These are phyloP conservation scores for Globisporangium splendens DNA, from an alignment of 352 stramenopile genomes.

Conservation along the genomic window DNA sequence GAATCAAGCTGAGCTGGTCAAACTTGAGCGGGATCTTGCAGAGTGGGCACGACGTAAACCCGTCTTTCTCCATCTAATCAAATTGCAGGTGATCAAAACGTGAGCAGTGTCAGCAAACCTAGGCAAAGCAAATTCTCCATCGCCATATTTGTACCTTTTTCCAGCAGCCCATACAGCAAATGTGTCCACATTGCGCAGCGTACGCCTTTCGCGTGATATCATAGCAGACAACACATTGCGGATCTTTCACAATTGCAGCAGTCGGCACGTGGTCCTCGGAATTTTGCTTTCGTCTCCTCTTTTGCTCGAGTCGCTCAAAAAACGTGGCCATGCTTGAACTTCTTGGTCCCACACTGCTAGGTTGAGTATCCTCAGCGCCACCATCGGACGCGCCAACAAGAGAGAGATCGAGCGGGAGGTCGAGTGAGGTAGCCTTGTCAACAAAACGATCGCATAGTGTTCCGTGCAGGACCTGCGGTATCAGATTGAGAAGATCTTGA, in stretches of 20 bases:
- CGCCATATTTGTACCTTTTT: constrained; percentile 54
- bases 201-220: constrained; percentile 76
- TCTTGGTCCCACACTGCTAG: background rate
- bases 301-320: constrained; percentile 68
- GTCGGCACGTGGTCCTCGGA: constrained; percentile 18
- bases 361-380: background rate
- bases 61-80: constrained; percentile 67
- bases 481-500: constrained; percentile 53
- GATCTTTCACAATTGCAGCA: constrained; percentile 62
- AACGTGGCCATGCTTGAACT: constrained; percentile 38
- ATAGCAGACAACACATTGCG: constrained; percentile 84
- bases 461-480: constrained; percentile 58
- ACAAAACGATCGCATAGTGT: constrained; percentile 47
- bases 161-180: constrained; percentile 81
- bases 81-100: constrained; percentile 9
- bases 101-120: background rate
- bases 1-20: constrained; percentile 68
- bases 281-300: constrained; percentile 47
- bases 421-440: constrained; percentile 26
- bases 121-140: constrained; percentile 1
- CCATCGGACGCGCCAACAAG: background rate
- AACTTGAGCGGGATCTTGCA: constrained; percentile 76
- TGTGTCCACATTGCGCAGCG: constrained; percentile 76
- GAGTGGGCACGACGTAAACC: constrained; percentile 67
- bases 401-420: constrained; percentile 27